phyloP scores from a whole-genome alignment of 176 grass and related monocot genomes.

The Carex kokanica region DNA sequence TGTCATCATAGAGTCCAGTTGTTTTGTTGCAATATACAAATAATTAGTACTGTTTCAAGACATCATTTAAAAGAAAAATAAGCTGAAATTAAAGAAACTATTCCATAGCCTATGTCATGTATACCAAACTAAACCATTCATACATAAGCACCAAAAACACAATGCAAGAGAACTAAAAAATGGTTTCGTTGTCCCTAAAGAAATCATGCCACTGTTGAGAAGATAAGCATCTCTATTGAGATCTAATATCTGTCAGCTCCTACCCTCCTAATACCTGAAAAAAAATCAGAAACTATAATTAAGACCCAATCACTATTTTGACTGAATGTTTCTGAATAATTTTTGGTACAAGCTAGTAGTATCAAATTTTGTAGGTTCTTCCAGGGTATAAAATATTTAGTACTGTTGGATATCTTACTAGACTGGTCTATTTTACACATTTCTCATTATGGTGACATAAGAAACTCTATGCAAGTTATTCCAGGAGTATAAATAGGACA shows the following conservation, averaged over 20 bases:
- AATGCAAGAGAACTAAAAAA: neutral
- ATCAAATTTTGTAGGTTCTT: neutral
- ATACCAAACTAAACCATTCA: neutral
- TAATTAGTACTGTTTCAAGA: neutral
- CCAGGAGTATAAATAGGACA: neutral
- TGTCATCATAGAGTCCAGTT: neutral
- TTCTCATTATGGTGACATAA: neutral
- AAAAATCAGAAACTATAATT: neutral
- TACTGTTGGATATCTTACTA: neutral
- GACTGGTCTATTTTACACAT: neutral
- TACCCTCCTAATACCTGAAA: conserved; percentile 2
- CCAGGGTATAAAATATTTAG: neutral
- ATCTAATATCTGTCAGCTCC: neutral
- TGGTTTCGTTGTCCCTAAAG: neutral
- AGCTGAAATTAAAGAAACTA: neutral
- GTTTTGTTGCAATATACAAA: neutral
- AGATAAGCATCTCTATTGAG: neutral
- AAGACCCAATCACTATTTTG: neutral
- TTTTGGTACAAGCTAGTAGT: neutral
- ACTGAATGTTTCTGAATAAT: neutral
- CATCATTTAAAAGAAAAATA: neutral
- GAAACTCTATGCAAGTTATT: neutral
- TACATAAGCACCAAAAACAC: neutral
- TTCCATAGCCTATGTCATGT: neutral
- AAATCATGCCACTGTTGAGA: neutral